Evolutionary conservation across 2,329 filamentous ascomycete species (phyloP).

Genomic region (Pseudofabraea citricarpa): DNA sequence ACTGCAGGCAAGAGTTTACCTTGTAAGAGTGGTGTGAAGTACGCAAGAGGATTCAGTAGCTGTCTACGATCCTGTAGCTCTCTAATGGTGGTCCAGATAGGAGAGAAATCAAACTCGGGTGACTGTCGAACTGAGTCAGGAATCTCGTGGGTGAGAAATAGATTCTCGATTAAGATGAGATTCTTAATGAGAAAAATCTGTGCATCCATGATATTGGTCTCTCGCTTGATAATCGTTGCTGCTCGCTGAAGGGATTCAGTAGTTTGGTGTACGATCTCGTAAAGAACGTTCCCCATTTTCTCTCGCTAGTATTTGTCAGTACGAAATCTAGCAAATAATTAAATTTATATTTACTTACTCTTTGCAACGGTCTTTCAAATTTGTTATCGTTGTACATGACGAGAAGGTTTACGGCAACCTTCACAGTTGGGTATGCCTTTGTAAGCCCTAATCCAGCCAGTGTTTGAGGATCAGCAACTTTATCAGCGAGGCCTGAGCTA

Average conservation of each 20-base stretch:
- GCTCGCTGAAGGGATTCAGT: slow-evolving; percentile 78
- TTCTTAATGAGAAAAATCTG: slow-evolving; percentile 95
- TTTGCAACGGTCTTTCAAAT: slow-evolving; percentile 20
- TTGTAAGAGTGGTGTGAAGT: slow-evolving; percentile 37
- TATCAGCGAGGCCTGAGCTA: slow-evolving; percentile 39
- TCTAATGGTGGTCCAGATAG: slow-evolving; percentile 57
- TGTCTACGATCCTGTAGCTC: slow-evolving; percentile 41
- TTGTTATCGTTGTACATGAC: slow-evolving; percentile 49
- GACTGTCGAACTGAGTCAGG: slow-evolving; percentile 54
- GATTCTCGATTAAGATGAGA: slow-evolving; percentile 89
- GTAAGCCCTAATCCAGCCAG: slow-evolving; percentile 49
- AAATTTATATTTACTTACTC: slow-evolving; percentile 20
- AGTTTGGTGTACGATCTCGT: slow-evolving; percentile 85
- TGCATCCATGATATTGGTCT: slow-evolving; percentile 62
- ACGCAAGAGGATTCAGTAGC: slow-evolving; percentile 47
- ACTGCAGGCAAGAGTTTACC: slow-evolving; percentile 28
- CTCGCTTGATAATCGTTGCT: slow-evolving; percentile 63
- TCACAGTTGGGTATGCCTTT: slow-evolving; percentile 54
- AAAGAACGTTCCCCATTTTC: slow-evolving; percentile 51
- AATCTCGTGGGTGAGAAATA: slow-evolving; percentile 94
- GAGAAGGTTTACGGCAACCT: slow-evolving; percentile 52
- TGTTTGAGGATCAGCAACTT: slow-evolving; percentile 51
- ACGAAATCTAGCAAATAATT: not conserved
- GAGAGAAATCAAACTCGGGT: slow-evolving; percentile 54
- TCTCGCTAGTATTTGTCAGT: slow-evolving; percentile 18